A percentile compares a stretch with the other conserved stretches of the same genome.
phyloP scores from a whole-genome alignment of 1,284 basidiomycete species.

The Ustilago nuda region DNA sequence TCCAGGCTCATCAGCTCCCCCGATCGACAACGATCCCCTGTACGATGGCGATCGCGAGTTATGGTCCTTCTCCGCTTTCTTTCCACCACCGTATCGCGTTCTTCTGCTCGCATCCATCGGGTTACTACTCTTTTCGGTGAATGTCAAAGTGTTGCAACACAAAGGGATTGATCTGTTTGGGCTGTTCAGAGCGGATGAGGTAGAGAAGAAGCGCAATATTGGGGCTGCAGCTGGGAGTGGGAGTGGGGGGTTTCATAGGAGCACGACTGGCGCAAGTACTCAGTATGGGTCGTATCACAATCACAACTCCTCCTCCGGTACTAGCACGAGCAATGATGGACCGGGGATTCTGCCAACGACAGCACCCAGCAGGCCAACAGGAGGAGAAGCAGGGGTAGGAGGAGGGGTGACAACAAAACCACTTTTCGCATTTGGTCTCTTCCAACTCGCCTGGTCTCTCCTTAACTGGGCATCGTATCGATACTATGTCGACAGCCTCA shows the following conservation, averaged over 20 bases:
- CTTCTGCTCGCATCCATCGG: conserved; percentile 61
- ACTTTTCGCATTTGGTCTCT: conserved; percentile 38
- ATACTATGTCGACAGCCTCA: conserved; percentile 48
- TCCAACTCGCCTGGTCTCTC: conserved; percentile 50
- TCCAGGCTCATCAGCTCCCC: conserved; percentile 21
- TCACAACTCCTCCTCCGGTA: background rate
- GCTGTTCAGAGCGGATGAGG: conserved; percentile 19
- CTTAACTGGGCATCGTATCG: conserved; percentile 63
- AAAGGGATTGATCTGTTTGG: conserved; percentile 61
- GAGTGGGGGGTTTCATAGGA: conserved; percentile 8
- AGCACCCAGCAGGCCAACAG: background rate
- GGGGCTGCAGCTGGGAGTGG: background rate
- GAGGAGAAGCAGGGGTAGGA: background rate
- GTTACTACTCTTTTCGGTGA: conserved; percentile 57
- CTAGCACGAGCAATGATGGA: background rate
- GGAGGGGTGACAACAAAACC: conserved; percentile 16
- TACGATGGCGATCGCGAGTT: conserved; percentile 24
- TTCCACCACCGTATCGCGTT: conserved; percentile 66
- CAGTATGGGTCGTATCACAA: conserved; percentile 41
- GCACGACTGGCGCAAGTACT: conserved; percentile 18
- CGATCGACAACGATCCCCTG: conserved; percentile 19
- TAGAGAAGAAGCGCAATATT: conserved; percentile 26
- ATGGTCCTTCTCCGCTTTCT: conserved; percentile 56
- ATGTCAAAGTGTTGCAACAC: conserved; percentile 44
- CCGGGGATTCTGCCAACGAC: conserved; percentile 14